Evolutionary conservation across 768 basidiomycete species (phyloP).

Genomic region (Hortiboletus campestris): DNA sequence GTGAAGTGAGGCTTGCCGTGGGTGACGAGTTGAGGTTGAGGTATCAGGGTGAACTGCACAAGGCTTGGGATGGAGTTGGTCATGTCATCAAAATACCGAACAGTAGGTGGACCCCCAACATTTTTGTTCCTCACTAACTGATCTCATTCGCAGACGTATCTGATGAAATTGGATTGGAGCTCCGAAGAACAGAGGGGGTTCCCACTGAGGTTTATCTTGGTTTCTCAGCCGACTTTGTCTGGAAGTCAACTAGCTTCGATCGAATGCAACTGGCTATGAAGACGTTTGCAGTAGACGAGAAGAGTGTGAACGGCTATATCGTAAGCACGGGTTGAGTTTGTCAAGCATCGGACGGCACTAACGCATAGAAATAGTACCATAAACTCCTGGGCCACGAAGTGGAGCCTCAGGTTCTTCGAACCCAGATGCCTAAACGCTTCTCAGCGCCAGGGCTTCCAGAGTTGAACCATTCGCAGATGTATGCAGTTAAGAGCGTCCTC

Average conservation of each 20-base stretch:
- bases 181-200: slow-evolving; percentile 87
- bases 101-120: slow-evolving; percentile 53
- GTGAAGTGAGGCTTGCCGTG: slow-evolving; percentile 94
- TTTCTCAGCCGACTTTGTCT: slow-evolving; percentile 98
- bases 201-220: slow-evolving; percentile 93
- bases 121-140: neutral
- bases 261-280: slow-evolving; percentile 99
- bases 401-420: slow-evolving; percentile 86
- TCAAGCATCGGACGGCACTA: neutral
- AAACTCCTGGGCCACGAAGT: slow-evolving; percentile 97
- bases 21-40: slow-evolving; percentile 92
- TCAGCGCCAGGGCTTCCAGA: slow-evolving; percentile 97
- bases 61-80: slow-evolving; percentile 95
- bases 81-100: slow-evolving; percentile 99
- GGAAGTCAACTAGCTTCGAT: slow-evolving; percentile 99
- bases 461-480: slow-evolving; percentile 99
- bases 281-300: slow-evolving; percentile 98
- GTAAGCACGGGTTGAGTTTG: slow-evolving; percentile 46
- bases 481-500: slow-evolving; percentile 97
- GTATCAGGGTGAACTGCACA: slow-evolving; percentile 86
- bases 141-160: slow-evolving; percentile 72
- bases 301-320: slow-evolving; percentile 98
- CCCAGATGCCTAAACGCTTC: slow-evolving; percentile 95
- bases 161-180: slow-evolving; percentile 94
- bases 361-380: slow-evolving; percentile 69